Evolutionary conservation across 345 rosid genomes (phyloP).

Genomic region (Cardamine chenopodiifolia): DNA sequence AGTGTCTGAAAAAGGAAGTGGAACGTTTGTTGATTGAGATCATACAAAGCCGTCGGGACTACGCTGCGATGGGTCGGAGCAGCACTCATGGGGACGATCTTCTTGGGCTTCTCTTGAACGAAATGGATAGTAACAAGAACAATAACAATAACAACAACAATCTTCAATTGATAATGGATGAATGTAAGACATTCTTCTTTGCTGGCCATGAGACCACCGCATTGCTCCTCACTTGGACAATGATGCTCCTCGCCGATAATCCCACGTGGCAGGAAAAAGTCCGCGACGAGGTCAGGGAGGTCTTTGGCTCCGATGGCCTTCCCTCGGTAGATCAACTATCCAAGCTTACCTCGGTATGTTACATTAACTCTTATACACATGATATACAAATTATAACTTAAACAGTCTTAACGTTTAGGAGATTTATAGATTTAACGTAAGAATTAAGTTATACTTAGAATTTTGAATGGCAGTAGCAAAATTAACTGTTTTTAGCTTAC

Average conservation of each 20-base stretch:
- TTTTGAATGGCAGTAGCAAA: conserved; percentile 4
- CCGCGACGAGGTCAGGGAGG: conserved; percentile 64
- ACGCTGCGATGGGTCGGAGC: conserved; percentile 80
- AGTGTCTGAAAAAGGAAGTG: conserved; percentile 72
- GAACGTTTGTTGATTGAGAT: conserved; percentile 82
- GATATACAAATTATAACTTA: background rate
- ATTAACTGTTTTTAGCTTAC: background rate
- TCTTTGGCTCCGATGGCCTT: conserved; percentile 57
- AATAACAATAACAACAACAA: conserved; percentile 47
- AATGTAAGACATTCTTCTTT: conserved; percentile 93
- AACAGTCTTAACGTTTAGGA: background rate
- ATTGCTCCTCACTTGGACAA: conserved; percentile 88
- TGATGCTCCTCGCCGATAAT: conserved; percentile 83
- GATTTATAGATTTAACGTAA: background rate
- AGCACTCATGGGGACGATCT: conserved; percentile 80
- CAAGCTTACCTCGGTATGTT: conserved; percentile 69
- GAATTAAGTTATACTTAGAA: background rate
- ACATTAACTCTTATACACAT: background rate
- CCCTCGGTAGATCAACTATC: conserved; percentile 72
- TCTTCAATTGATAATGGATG: conserved; percentile 90
- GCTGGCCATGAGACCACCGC: conserved; percentile 97
- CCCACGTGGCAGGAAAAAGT: conserved; percentile 83
- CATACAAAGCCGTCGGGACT: conserved; percentile 72
- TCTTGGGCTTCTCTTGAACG: conserved; percentile 74
- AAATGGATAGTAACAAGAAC: conserved; percentile 60